Percentiles rank a stretch among this genome's conserved stretches.
Evolutionary conservation across 371 early-diverging fungal species (phyloP).

Genomic region (Syncephalis plumigaleata): DNA sequence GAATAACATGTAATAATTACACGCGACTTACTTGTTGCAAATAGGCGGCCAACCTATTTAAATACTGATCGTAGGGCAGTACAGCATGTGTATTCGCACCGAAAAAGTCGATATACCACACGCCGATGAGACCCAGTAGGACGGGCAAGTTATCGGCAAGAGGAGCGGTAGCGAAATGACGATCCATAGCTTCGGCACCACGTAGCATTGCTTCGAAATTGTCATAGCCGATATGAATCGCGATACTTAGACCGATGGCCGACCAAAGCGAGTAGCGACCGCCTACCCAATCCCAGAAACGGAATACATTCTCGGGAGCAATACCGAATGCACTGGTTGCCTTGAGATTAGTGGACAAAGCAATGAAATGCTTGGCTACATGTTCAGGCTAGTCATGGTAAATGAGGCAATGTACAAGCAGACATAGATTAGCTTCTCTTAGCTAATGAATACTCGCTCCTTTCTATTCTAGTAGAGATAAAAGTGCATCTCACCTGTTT

Average conservation of each 20-base stretch:
- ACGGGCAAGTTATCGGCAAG: constrained; percentile 87
- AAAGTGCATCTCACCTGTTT: constrained; percentile 74
- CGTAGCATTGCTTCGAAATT: constrained; percentile 84
- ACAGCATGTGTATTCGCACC: constrained; percentile 91
- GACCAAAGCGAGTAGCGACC: constrained; percentile 98
- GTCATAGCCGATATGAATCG: constrained; percentile 87
- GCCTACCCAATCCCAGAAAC: constrained; percentile 99
- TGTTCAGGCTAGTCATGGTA: constrained; percentile 29
- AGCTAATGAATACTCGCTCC: too few species aligned
- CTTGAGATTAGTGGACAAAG: constrained; percentile 91
- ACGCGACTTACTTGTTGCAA: constrained; percentile 82
- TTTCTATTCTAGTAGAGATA: too few species aligned
- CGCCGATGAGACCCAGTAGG: constrained; percentile 80
- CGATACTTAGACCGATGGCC: constrained; percentile 96
- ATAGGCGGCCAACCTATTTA: constrained; percentile 93
- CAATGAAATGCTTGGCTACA: constrained; percentile 98
- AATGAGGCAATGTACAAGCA: too few species aligned
- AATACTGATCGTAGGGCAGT: constrained; percentile 96
- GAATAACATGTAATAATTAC: constrained; percentile 6
- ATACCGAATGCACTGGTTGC: constrained; percentile 89
- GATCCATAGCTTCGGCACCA: constrained; percentile 95
- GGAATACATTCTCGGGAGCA: constrained; percentile 87
- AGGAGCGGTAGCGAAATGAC: constrained; percentile 79
- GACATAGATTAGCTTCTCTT: too few species aligned
- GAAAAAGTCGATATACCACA: constrained; percentile 97